phyloP scores from a whole-genome alignment of 345 rosid genomes.

The Eucalyptus decipiens region DNA sequence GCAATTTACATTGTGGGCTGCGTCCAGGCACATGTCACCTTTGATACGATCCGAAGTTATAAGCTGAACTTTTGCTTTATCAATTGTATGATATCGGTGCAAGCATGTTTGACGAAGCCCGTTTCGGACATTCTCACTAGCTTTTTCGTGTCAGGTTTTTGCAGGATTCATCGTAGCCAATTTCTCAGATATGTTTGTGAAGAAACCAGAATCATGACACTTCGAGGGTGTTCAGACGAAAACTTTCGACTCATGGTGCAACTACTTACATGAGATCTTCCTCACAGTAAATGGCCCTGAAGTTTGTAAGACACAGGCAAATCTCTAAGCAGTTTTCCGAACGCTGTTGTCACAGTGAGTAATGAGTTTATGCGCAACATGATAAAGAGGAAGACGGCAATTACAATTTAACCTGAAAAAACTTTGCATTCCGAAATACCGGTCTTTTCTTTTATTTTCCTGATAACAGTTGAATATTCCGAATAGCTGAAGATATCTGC shows the following conservation, averaged over 20 bases:
- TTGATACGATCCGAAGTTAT: not conserved
- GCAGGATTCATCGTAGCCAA: slow-evolving; percentile 48
- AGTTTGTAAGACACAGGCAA: not conserved
- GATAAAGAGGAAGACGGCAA: not conserved
- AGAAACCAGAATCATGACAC: slow-evolving; percentile 3
- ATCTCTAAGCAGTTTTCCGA: not conserved
- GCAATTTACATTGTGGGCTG: slow-evolving; percentile 60
- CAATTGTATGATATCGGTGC: not conserved
- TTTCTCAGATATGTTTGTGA: slow-evolving; percentile 17
- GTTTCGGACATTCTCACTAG: not conserved
- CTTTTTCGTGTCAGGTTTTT: slow-evolving; percentile 20
- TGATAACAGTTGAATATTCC: no score
- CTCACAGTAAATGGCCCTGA: not conserved
- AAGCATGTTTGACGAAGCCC: not conserved
- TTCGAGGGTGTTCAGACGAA: not conserved
- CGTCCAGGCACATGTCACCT: slow-evolving; percentile 28
- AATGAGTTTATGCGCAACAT: not conserved
- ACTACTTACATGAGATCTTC: not conserved
- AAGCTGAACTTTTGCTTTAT: not conserved
- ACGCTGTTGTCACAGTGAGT: not conserved
- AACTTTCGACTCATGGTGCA: not conserved
- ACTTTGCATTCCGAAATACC: no score
- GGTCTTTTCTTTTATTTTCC: no score
- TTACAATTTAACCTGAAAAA: no score
- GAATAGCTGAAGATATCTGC: no score